These are phyloP conservation scores for Draba incana DNA, from an alignment of 345 rosid species.

Conservation along the genomic window DNA sequence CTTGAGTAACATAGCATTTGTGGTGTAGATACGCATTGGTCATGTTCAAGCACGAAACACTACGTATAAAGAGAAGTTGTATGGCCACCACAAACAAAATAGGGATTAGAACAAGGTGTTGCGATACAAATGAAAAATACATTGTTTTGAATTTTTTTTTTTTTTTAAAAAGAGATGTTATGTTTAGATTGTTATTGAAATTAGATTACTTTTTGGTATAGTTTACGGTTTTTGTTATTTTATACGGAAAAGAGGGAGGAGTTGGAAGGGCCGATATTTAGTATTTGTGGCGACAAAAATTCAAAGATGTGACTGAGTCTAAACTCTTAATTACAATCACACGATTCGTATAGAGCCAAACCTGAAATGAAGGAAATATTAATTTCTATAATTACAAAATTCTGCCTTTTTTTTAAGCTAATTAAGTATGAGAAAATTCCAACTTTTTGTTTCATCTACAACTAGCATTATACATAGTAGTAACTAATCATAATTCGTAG, in stretches of 20 bases:
- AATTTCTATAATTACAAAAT: neutral
- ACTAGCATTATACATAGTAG: neutral
- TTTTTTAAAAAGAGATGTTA: neutral
- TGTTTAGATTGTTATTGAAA: neutral
- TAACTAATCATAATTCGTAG: too few relatives aligned
- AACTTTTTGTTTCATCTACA: neutral
- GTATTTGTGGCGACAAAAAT: conserved; percentile 16
- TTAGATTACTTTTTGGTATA: neutral
- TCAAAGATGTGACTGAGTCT: neutral
- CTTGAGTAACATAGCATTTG: conserved; percentile 23
- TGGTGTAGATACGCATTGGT: conserved; percentile 27
- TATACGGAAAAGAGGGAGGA: neutral
- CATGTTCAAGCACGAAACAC: conserved; percentile 22
- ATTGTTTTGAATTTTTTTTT: neutral
- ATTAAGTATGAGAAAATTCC: neutral
- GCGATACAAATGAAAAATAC: neutral
- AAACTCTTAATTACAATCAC: conserved; percentile 13
- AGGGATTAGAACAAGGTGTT: neutral
- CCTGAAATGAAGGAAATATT: conserved; percentile 3
- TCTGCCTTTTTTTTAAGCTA: neutral
- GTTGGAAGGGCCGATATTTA: neutral
- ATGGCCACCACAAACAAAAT: conserved; percentile 5
- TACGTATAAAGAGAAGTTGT: conserved; percentile 19
- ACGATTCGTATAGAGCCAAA: neutral
- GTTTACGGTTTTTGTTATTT: neutral